Percentiles rank a stretch among this genome's conserved stretches.
Evolutionary conservation across 2,329 filamentous ascomycete genomes (phyloP).

Genomic region (Incumbomyces delicatus): DNA sequence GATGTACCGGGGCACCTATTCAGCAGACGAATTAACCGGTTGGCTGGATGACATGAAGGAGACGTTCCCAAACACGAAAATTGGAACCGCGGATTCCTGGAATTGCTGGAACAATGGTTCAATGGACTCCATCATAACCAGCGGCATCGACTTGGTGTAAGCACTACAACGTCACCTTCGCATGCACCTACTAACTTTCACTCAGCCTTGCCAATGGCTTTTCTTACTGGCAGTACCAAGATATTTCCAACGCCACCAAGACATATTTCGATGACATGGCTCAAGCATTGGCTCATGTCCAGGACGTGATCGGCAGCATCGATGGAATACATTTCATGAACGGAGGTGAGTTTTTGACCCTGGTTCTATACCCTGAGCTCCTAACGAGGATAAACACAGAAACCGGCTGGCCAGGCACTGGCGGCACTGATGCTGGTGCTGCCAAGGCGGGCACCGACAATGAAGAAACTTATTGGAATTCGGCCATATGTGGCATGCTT

Average conservation of each 20-base stretch:
- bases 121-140: constrained; percentile 52
- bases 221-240: constrained; percentile 61
- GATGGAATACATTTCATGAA: constrained; percentile 56
- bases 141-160: constrained; percentile 51
- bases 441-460: constrained; percentile 52
- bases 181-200: constrained; percentile 7
- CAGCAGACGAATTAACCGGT: constrained; percentile 47
- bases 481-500: constrained; percentile 54
- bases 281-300: constrained; percentile 54
- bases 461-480: constrained; percentile 51
- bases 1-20: constrained; percentile 60
- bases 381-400: constrained; percentile 10
- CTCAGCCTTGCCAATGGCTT: constrained; percentile 55
- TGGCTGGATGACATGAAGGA: constrained; percentile 55
- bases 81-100: constrained; percentile 64
- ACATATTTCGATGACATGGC: constrained; percentile 60
- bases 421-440: constrained; percentile 51
- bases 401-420: constrained; percentile 25
- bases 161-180: constrained; percentile 12
- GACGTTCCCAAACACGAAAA: constrained; percentile 44
- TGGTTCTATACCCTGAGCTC: constrained; percentile 32
- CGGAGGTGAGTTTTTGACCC: constrained; percentile 59
- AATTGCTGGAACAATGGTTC: constrained; percentile 62
- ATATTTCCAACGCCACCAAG: constrained; percentile 47
- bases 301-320: constrained; percentile 45